Percentiles rank a stretch among this genome's conserved stretches.
phyloP scores from a whole-genome alignment of 2,329 filamentous ascomycete species.

The Catunica adiposa region DNA sequence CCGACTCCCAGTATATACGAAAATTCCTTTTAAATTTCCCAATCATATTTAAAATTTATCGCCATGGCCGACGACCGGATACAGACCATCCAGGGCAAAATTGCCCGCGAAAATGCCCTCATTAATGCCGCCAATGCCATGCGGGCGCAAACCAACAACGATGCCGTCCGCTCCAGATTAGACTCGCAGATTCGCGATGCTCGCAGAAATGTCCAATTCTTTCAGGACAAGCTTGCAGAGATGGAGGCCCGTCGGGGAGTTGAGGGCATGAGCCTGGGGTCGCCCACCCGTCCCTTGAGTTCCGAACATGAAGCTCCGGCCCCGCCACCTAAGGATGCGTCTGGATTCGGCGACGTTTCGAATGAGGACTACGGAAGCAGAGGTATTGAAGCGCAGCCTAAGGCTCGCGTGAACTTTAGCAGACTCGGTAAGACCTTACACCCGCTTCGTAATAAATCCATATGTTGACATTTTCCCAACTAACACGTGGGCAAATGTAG shows the following conservation, averaged over 20 bases:
- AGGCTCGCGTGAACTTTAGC: slow-evolving; percentile 75
- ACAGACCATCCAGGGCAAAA: slow-evolving; percentile 85
- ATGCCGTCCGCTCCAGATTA: slow-evolving; percentile 72
- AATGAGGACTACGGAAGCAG: slow-evolving; percentile 44
- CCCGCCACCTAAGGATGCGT: slow-evolving; percentile 60
- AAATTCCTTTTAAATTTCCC: neutral
- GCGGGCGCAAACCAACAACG: slow-evolving; percentile 91
- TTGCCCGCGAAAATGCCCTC: slow-evolving; percentile 88
- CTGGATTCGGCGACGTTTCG: slow-evolving; percentile 55
- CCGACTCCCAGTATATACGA: neutral
- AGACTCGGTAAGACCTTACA: slow-evolving; percentile 60
- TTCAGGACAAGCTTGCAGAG: slow-evolving; percentile 81
- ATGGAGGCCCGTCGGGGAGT: slow-evolving; percentile 66
- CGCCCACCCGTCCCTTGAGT: slow-evolving; percentile 29
- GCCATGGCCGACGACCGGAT: slow-evolving; percentile 48
- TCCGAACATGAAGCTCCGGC: slow-evolving; percentile 36
- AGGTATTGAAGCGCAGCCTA: slow-evolving; percentile 39
- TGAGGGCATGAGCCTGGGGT: slow-evolving; percentile 48
- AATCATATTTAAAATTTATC: slow-evolving; percentile 16
- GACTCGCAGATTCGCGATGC: slow-evolving; percentile 91
- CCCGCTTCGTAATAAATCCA: neutral
- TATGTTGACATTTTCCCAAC: neutral
- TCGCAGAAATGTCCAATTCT: slow-evolving; percentile 82
- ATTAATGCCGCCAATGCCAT: slow-evolving; percentile 89
- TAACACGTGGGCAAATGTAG: slow-evolving; percentile 29